A percentile compares a stretch with the other conserved stretches of the same genome.
phyloP scores from a whole-genome alignment of 495 filamentous ascomycete species.

The Daldinia decipiens region DNA sequence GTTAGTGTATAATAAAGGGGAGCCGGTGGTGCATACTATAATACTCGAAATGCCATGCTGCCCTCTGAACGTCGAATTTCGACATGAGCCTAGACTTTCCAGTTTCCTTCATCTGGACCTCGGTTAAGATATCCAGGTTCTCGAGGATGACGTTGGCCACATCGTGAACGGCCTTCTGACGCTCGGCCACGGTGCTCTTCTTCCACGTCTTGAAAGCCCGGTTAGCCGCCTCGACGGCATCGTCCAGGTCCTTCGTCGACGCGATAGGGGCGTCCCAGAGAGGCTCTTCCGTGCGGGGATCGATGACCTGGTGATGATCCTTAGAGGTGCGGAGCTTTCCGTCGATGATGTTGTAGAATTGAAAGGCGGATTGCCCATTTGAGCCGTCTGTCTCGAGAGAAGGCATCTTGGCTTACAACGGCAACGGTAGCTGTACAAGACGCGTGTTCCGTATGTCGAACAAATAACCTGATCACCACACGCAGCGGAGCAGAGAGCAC shows the following conservation, averaged over 20 bases:
- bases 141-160: conserved; percentile 56
- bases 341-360: conserved; percentile 61
- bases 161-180: conserved; percentile 64
- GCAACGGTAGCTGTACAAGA: conserved; percentile 8
- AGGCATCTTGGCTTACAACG: conserved; percentile 40
- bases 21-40: conserved; percentile 32
- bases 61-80: conserved; percentile 40
- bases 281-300: conserved; percentile 59
- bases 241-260: conserved; percentile 58
- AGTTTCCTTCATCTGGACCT: conserved; percentile 54
- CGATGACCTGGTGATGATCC: conserved; percentile 52
- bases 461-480: conserved; percentile 8
- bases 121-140: conserved; percentile 50
- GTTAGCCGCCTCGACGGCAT: conserved; percentile 59
- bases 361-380: conserved; percentile 32
- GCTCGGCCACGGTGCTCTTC: conserved; percentile 54
- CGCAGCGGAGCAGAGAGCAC: conserved; percentile 6
- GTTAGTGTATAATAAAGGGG: background rate
- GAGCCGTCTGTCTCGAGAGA: conserved; percentile 35
- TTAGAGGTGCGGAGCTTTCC: conserved; percentile 53
- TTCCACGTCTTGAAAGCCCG: conserved; percentile 59
- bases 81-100: conserved; percentile 54
- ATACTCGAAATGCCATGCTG: conserved; percentile 47
- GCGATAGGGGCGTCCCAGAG: conserved; percentile 60
- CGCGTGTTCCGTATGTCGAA: conserved; percentile 7